Evolutionary conservation across 2,329 filamentous ascomycete species (phyloP), one percentile per base, ranked within the genome.

Genomic region (Mycocentrospora acerina): DNA sequence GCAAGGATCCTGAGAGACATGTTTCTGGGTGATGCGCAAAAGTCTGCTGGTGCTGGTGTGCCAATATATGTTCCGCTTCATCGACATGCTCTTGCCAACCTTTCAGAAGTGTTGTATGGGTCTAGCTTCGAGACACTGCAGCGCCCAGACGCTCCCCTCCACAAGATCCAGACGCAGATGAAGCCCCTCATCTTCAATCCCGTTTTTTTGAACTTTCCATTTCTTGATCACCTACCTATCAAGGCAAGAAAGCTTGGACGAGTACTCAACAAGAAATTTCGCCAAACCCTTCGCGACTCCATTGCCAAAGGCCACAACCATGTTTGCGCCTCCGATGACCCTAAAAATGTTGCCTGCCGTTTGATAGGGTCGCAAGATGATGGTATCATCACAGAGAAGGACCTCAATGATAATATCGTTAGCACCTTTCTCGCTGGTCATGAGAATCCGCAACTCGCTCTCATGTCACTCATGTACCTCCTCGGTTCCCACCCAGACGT

Each of bases 1-100:
- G 53, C 55, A 5, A 51, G 47, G 31, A 50, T 52, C 29, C 45
- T 57, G 18, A 53, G 25, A 16, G 27, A 44, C 11, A 56, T 69
- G 37, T 52, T 69, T n/a, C n/a, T 59, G 12, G 50, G 57, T 26
- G 45, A 54, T 4, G 56, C 62, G 24, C 48, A 57, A 19, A 52
- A 51, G 25, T 35, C 36, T 29, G 40, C 42, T 11, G 47, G 46
- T 24, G 36, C 40, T 4, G 53, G 51, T 7, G 51, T 67, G 12
- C 37, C 52, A 3, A 51, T 70, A 29, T 60, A 66, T 38, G 55
- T 55, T 1, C 46, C 61, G 4, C 50, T 70, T 12, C 68, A 71
- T 41, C 53, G 66, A 13, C 66, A 66, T 32, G 63, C 65, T 2
- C 58, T 69, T 28, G 65, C 66, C 22, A 69, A 69, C 40, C 55